Percentiles rank a stretch among this genome's conserved stretches.
phyloP scores from a whole-genome alignment of 2,329 filamentous ascomycete species.

The Boeremia exigua region DNA sequence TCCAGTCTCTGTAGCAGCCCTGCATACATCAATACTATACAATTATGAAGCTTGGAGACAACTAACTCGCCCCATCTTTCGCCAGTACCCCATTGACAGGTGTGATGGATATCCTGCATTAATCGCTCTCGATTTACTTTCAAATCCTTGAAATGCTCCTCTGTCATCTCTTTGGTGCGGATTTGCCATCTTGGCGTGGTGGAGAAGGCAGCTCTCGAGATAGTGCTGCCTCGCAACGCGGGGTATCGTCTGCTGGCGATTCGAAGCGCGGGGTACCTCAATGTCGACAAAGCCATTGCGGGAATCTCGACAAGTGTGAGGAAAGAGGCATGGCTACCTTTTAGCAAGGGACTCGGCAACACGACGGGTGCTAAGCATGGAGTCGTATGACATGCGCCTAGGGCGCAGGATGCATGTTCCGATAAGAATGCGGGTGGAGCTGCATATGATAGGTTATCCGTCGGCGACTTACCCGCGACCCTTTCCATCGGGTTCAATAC shows the following conservation, averaged over 20 bases:
- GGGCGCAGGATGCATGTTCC: slow-evolving; percentile 21
- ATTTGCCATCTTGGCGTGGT: slow-evolving; percentile 43
- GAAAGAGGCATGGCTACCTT: slow-evolving; percentile 12
- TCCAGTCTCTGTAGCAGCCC: slow-evolving; percentile 68
- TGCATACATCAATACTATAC: slow-evolving; percentile 28
- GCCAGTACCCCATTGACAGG: slow-evolving; percentile 70
- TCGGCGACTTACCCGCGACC: slow-evolving; percentile 12
- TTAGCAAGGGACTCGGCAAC: slow-evolving; percentile 20
- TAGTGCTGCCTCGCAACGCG: slow-evolving; percentile 17
- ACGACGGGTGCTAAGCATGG: slow-evolving; percentile 15
- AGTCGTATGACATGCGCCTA: slow-evolving; percentile 26
- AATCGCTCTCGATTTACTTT: slow-evolving; percentile 65
- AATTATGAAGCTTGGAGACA: background rate
- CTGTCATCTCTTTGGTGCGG: slow-evolving; percentile 57
- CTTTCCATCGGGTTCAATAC: background rate
- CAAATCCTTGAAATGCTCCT: slow-evolving; percentile 59
- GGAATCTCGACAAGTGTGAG: slow-evolving; percentile 2
- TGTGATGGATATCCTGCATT: slow-evolving; percentile 69
- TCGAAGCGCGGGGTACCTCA: slow-evolving; percentile 23
- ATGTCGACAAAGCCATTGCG: slow-evolving; percentile 24
- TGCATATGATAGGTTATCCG: slow-evolving; percentile 12
- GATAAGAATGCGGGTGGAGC: slow-evolving; percentile 26
- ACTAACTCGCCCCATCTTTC: slow-evolving; percentile 69
- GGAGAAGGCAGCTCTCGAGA: slow-evolving; percentile 33
- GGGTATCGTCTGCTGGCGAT: slow-evolving; percentile 31